Evolutionary conservation across 257 asterid genomes (phyloP), one percentile per base, ranked within the genome.

Genomic region (Buddleja alternifolia): DNA sequence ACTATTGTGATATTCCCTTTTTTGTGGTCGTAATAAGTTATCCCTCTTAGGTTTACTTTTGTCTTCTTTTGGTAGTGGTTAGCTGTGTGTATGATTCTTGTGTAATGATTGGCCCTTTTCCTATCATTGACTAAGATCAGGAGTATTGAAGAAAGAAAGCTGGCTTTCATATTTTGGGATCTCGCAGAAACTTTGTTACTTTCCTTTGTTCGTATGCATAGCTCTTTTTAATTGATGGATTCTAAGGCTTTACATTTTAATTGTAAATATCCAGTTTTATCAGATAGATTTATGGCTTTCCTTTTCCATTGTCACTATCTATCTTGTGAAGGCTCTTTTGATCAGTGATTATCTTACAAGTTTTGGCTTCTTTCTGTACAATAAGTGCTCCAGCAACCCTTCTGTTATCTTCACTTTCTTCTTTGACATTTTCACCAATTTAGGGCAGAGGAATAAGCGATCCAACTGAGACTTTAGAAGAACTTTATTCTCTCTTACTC

Each of bases 381-480:
- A 20, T 32, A 48, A 58, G 46, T 73, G 77, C 29, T 62, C 20
- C 51, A 48, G 1, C 16, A 23, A 47, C 34, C 16, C 55, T 32
- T 53, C 48, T 70, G 68, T 69, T 58, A 55, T 73, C 69, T 40
- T 54, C 40, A 60, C 50, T 59, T 69, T 62, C 53, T 58, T 52
- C 69, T 63, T 61, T 85, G 53, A 45, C 62, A 57, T 66, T 62
- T 71, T 71, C 74, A 73, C 76, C 17, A 63, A 48, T 88, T 85
- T 69, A 93, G 98, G 96, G 86, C 66, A 88, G 90, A 77, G 96
- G 94, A 85, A 60, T 50, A 73, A 82, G 77, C 59, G 96, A 90
- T 82, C 96, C 94, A 65, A 88, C 96, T 70, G 92, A 75, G 83
- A 93, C 90, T 52, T 77, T 93, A 90, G 99, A 93, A 83, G 96